Base-by-base conservation (phyloP, 148 eudicot genomes). In the Rhododendron simsii region DNA sequence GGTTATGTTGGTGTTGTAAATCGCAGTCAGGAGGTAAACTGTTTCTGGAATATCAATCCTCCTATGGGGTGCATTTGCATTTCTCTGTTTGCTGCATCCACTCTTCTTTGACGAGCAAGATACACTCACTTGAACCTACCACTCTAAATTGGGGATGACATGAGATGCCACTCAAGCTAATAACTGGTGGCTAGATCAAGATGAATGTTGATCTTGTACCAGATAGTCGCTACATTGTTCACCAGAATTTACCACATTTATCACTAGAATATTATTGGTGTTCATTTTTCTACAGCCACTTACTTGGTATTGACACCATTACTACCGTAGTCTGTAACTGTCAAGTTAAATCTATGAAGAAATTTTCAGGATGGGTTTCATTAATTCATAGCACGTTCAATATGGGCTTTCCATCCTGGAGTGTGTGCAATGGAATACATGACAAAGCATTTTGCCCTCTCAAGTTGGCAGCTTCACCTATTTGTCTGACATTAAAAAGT, bases 1-100 rank as follows among this genome's bases (percentile, higher is more conserved):
- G 95, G 95, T 84, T 93, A 93, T 69, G 80, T 93, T 73, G 95
- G 95, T 53, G 93, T 93, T 81, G 89, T 93, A 71, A 93, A 93
- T 90, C 92, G 95, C 21, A 84, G 93, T 86, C 95, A 93, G 86
- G 93, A 91, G 93, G 93, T 93, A 90, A 86, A n/a, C 28, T 30
- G 9, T 71, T 21, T 44, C 47, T 65, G 41, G 30, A 81, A 8
- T 35, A 39, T 83, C 4, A 9, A 44, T 83, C 57, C 16, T 44
- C 28, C 10, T n/a, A 23, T 26, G 26, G 35, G 12, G 35, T 65
- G 78, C 20, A 18, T 81, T 81, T 79, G 81, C 0, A 28, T 63
- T 23, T 63, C 12, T 63, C 30, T 63, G n/a, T 23, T 39, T n/a
- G 12, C 20, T 0, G 6, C 28, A 16, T 6, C 21, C 26, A 39